Evolutionary conservation across 257 asterid species (phyloP).

Genomic region (Rubia yunnanensis): DNA sequence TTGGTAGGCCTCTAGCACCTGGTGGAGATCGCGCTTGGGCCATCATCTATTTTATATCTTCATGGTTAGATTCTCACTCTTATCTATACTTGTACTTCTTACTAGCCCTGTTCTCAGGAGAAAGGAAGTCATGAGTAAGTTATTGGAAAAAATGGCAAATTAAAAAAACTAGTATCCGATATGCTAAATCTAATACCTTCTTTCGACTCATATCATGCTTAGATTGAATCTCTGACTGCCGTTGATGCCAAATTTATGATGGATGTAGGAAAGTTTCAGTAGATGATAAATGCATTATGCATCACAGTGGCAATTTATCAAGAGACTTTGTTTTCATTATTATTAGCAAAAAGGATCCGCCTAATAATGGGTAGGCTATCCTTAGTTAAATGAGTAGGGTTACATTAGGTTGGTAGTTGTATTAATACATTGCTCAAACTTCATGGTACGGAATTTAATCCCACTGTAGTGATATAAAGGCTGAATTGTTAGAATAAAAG

Average conservation of each 20-base stretch:
- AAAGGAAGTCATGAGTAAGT: neutral
- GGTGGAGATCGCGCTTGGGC: constrained; percentile 92
- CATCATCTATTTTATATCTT: constrained; percentile 62
- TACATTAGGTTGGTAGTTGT: neutral
- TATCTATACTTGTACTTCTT: neutral
- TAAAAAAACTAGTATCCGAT: neutral
- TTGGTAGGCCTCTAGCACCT: constrained; percentile 75
- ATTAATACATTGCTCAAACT: no score
- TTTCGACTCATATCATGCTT: neutral
- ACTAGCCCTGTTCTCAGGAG: neutral
- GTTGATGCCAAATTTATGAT: neutral
- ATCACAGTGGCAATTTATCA: neutral
- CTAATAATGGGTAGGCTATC: neutral
- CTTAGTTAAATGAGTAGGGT: neutral
- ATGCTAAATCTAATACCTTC: neutral
- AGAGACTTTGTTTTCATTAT: neutral
- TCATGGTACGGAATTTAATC: no score
- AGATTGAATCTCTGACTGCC: neutral
- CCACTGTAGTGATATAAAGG: neutral
- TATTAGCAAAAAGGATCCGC: neutral
- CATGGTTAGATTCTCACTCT: constrained; percentile 43
- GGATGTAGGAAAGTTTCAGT: neutral
- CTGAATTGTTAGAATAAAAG: neutral
- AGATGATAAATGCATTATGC: neutral
- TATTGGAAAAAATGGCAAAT: neutral